phyloP scores from a whole-genome alignment of 1,284 basidiomycete genomes.

The Ceratobasidium sp. region DNA sequence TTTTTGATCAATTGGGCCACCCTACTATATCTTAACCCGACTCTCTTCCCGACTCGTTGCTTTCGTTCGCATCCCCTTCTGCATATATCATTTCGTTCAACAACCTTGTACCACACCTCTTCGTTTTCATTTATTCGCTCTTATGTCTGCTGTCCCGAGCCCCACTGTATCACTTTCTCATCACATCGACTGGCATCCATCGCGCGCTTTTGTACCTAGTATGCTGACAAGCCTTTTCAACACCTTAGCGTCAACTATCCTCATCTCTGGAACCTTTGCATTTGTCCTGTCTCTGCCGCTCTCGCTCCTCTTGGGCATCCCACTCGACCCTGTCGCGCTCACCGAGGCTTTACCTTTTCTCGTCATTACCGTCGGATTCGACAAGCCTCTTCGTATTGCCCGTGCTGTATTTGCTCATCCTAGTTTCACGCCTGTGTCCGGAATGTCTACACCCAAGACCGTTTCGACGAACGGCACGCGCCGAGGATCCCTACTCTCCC shows the following conservation, averaged over 20 bases:
- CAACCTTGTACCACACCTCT: constrained; percentile 16
- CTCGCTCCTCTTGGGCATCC: constrained; percentile 84
- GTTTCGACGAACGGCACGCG: too few relatives aligned
- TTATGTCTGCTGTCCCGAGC: constrained; percentile 41
- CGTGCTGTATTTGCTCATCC: constrained; percentile 91
- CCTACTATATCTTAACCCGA: not conserved
- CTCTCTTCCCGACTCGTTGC: not conserved
- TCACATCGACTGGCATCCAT: constrained; percentile 34
- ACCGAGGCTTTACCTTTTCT: constrained; percentile 98
- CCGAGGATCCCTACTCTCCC: not conserved
- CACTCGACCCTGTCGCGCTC: constrained; percentile 91
- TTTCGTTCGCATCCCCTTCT: constrained; percentile 16
- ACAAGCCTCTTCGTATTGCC: constrained; percentile 94
- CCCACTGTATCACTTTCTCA: constrained; percentile 30
- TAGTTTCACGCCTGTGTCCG: constrained; percentile 64
- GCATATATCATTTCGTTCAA: not conserved
- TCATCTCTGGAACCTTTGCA: constrained; percentile 87
- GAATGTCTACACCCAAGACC: constrained; percentile 5
- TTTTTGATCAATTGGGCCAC: constrained; percentile 24
- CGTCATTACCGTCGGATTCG: constrained; percentile 97
- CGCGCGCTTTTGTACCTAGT: not conserved
- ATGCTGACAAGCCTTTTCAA: constrained; percentile 33
- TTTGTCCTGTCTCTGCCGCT: constrained; percentile 89
- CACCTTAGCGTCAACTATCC: constrained; percentile 72
- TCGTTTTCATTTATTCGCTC: constrained; percentile 10